phyloP scores from a whole-genome alignment of 164 flowering plant genomes.

The grape (Vitis vinifera) region DNA sequence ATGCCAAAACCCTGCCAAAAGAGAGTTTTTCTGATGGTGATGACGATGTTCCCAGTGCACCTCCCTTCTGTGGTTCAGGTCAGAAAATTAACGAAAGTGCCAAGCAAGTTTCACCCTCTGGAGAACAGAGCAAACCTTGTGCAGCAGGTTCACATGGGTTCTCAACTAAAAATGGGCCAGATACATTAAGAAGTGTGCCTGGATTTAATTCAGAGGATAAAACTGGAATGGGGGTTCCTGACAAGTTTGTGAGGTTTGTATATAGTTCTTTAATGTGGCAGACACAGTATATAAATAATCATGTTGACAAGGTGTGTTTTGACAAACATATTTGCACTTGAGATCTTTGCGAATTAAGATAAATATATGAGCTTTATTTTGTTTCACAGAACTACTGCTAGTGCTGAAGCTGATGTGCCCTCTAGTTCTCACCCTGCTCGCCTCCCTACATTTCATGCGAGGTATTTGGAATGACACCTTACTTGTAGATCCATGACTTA shows the following conservation, averaged over 20 bases:
- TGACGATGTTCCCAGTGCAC: constrained; percentile 72
- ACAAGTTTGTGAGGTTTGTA: constrained; percentile 47
- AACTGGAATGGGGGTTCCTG: constrained; percentile 22
- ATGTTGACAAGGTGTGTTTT: too few species aligned
- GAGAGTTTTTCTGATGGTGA: constrained; percentile 39
- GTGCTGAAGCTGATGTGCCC: constrained; percentile 46
- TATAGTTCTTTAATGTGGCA: neutral
- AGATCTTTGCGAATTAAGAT: too few species aligned
- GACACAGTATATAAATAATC: too few species aligned
- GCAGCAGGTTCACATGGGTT: constrained; percentile 14
- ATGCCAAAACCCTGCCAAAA: constrained; percentile 21
- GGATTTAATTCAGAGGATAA: constrained; percentile 21
- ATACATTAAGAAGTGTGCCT: constrained; percentile 7
- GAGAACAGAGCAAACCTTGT: constrained; percentile 12
- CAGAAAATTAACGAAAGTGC: constrained; percentile 40
- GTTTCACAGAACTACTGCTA: constrained; percentile 39
- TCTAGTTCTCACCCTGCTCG: constrained; percentile 60
- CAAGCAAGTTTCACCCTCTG: constrained; percentile 24
- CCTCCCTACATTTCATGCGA: constrained; percentile 86
- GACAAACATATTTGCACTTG: too few species aligned
- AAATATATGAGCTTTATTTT: neutral
- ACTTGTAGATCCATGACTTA: constrained; percentile 5
- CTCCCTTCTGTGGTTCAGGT: constrained; percentile 52
- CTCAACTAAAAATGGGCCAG: constrained; percentile 15
- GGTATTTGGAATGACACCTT: constrained; percentile 34